phyloP scores from a whole-genome alignment of 2,329 filamentous ascomycete genomes.

The Phialophora verrucosa region DNA sequence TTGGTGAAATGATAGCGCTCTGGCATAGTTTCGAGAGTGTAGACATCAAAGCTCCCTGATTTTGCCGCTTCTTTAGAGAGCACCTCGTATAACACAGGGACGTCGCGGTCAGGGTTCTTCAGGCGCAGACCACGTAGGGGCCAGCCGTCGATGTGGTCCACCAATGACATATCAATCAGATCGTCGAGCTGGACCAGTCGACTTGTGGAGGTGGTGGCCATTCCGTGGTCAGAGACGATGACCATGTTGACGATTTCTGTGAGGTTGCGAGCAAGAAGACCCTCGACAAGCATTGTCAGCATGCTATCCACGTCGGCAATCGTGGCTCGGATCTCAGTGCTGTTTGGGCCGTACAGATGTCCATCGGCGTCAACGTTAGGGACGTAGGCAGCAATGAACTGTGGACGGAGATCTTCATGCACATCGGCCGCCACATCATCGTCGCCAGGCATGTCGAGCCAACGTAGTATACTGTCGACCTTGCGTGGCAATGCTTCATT shows the following conservation, averaged over 20 bases:
- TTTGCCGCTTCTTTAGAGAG: constrained; percentile 57
- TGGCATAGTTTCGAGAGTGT: constrained; percentile 87
- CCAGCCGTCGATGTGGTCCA: constrained; percentile 92
- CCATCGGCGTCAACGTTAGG: constrained; percentile 89
- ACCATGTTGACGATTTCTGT: constrained; percentile 91
- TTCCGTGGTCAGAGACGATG: constrained; percentile 96
- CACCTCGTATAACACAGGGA: constrained; percentile 70
- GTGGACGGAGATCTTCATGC: constrained; percentile 69
- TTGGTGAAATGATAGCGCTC: constrained; percentile 87
- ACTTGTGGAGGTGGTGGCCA: constrained; percentile 86
- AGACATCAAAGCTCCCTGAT: constrained; percentile 74
- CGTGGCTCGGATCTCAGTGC: constrained; percentile 81
- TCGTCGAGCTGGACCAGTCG: constrained; percentile 90
- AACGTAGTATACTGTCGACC: constrained; percentile 76
- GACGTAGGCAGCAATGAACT: constrained; percentile 92
- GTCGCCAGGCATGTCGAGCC: constrained; percentile 80
- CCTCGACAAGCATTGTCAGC: constrained; percentile 76
- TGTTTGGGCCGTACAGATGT: constrained; percentile 90
- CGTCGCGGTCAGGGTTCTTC: constrained; percentile 66
- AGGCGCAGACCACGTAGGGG: constrained; percentile 87
- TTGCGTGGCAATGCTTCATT: constrained; percentile 76
- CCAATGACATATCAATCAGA: constrained; percentile 74
- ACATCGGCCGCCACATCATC: constrained; percentile 56
- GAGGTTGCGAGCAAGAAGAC: constrained; percentile 79
- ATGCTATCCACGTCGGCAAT: constrained; percentile 82